Evolutionary conservation across 2,329 filamentous ascomycete genomes (phyloP).

Genomic region (Zelopaecilomyces penicillatus): DNA sequence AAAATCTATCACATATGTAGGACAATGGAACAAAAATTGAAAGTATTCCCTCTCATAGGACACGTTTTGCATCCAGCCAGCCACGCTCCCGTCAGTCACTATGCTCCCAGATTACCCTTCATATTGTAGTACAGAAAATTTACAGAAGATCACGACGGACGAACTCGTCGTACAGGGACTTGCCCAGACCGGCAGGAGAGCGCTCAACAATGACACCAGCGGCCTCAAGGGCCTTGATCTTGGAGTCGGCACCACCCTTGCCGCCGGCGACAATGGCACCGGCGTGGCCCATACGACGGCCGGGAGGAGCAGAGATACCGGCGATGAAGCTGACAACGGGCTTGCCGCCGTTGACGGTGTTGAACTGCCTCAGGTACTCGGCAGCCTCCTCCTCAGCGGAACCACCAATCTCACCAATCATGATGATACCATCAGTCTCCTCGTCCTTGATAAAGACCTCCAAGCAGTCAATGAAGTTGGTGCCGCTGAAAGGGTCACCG

Average conservation of each 20-base stretch:
- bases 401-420: constrained; percentile 99
- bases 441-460: constrained; percentile 92
- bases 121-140: constrained; percentile 17
- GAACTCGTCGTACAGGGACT: constrained; percentile 90
- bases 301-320: constrained; percentile 93
- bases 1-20: constrained; percentile 25
- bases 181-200: constrained; percentile 84
- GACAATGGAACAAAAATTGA: constrained; percentile 20
- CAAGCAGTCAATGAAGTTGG: constrained; percentile 99
- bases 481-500: constrained; percentile 96
- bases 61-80: constrained; percentile 13
- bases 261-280: constrained; percentile 96
- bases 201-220: constrained; percentile 95
- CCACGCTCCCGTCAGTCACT: constrained; percentile 8
- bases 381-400: constrained; percentile 96
- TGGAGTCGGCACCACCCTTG: constrained; percentile 96
- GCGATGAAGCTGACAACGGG: constrained; percentile 97
- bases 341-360: constrained; percentile 77
- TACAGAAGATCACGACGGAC: constrained; percentile 93
- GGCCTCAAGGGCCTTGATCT: constrained; percentile 88
- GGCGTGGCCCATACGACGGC: constrained; percentile 96
- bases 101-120: constrained; percentile 5
- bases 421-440: constrained; percentile 98
- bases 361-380: constrained; percentile 88
- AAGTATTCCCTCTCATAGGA: constrained; percentile 13